These are phyloP conservation scores for Scleromitrula shiraiana DNA, from an alignment of 2,329 filamentous ascomycete genomes.

Conservation along the genomic window DNA sequence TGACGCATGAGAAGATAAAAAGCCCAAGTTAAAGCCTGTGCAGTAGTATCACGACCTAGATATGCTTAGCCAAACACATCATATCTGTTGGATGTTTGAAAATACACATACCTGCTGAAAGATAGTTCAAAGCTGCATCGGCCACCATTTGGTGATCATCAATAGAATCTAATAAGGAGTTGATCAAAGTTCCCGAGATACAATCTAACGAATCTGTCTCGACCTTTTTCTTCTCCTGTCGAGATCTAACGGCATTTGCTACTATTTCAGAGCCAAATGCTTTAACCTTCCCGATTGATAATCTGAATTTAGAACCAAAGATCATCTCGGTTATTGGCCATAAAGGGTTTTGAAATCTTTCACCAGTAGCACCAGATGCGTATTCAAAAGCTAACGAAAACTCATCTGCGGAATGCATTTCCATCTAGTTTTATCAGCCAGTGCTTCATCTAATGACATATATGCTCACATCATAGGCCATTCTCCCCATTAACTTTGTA, in stretches of 20 bases:
- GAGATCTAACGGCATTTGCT: slow-evolving; percentile 41
- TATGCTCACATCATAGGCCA: slow-evolving; percentile 50
- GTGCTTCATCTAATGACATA: neutral
- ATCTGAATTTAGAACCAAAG: slow-evolving; percentile 40
- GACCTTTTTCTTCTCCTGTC: slow-evolving; percentile 22
- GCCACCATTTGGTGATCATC: slow-evolving; percentile 48
- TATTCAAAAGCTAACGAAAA: slow-evolving; percentile 55
- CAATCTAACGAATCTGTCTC: slow-evolving; percentile 21
- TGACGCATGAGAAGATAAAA: slow-evolving; percentile 52
- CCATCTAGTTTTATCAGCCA: slow-evolving; percentile 39
- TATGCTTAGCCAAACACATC: slow-evolving; percentile 6
- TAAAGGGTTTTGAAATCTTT: slow-evolving; percentile 58
- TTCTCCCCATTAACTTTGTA: slow-evolving; percentile 57
- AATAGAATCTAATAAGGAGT: slow-evolving; percentile 51
- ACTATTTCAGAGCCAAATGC: slow-evolving; percentile 51
- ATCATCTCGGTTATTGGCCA: slow-evolving; percentile 52
- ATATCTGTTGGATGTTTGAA: neutral
- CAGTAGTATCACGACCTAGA: slow-evolving; percentile 52
- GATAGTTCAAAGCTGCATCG: slow-evolving; percentile 58
- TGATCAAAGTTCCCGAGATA: slow-evolving; percentile 49
- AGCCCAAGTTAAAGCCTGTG: slow-evolving; percentile 57
- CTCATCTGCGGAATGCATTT: slow-evolving; percentile 53
- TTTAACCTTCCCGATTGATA: slow-evolving; percentile 42
- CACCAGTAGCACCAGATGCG: slow-evolving; percentile 50
- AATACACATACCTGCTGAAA: slow-evolving; percentile 43